Evolutionary conservation across 129 eudicot species (phyloP), one percentile per base, ranked within the genome.

Genomic region (Cynara cardunculus): DNA sequence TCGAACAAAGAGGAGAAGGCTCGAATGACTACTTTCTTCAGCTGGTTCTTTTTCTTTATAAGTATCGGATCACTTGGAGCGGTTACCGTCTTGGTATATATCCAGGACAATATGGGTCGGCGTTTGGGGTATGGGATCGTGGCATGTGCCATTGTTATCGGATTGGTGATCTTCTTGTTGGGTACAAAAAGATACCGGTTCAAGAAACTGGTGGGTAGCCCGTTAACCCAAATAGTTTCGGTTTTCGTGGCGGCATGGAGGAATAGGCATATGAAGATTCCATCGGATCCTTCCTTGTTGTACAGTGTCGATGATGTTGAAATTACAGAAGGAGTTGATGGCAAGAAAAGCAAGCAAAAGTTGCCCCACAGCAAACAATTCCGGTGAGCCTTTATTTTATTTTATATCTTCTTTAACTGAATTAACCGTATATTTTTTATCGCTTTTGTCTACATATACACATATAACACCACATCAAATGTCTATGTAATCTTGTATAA

Each of bases 1-100:
- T 14, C 91, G 0, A 84, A 94, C 80, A 76, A 85, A 80, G 82
- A 44, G 39, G 98, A 94, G 46, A 87, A 69, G 65, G 62, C 30
- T 72, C 89, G 81, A 74, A 94, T 94, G 98, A 67, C 84, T 0
- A 81, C 84, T 68, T 94, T 94, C 86, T 94, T 94, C 75, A 89
- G 86, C 76, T 94, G 98, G 97, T 94, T 94, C 90, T 94, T 87
- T 72, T 93, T 93, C 89, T 89, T 93, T 80, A 93, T 93, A 28
- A 93, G 88, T 83, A 62, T 93, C 1, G 98, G 98, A 34, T 86
- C 98, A 9, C 88, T 94, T 22, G 67, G 64, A 0, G 98, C 98
- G 0, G 98, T 94, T 62, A 88, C 98, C 1, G 84, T 94, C 4
- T 78, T 94, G 28, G 98, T 94, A 27, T 94, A 91, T 81, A 87